Base-by-base conservation (phyloP, 1,284 basidiomycete species). In the Sparassis latifolia region DNA sequence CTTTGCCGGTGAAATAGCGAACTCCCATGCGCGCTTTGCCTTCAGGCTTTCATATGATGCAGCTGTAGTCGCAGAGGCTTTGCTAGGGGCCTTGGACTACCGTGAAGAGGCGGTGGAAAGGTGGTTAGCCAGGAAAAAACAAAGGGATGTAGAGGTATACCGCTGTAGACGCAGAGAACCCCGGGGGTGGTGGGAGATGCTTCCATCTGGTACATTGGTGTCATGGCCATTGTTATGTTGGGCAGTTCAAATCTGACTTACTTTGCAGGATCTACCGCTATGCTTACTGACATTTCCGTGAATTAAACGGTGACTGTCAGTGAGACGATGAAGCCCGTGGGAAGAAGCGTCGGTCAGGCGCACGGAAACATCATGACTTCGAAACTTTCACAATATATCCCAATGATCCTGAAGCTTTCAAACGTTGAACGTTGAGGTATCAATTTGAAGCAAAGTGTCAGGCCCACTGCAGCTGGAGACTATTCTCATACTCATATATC, bases 1-100 rank as follows among this genome's bases (percentile, higher is more conserved):
- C 68, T 95, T 94, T 41, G 89, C 89, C 0, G 92, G 92, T 42
- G 82, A 74, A 48, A 87, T 78, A 38, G 92, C 92, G 48, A 92
- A 73, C 56, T 93, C 91, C 90, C 92, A 92, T 49, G 92, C 92
- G 42, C 91, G 82, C 61, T 81, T 84, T 56, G 84, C 78, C 65
- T 92, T 92, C 54, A 94, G 73, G 31, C 71, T 66, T 55, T 84
- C 78, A 56, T 87, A 82, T 2, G 80, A 78, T 29, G 73, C 69
- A 10, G 62, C 57, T 9, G 57, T 56, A 1, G 66, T 62, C 0
- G 71, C 53, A 0, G 68, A 53, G 5, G 70, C 62, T 53, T 78
- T 81, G 27, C 66, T 60, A 5, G 69, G 60, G 10, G 66, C 60
- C 56, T 71, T 77, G 33, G 71, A 66, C 74, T 80, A 58, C 28